Evolutionary conservation across 2,329 filamentous ascomycete genomes (phyloP).

Genomic region (Hortaea sp.): DNA sequence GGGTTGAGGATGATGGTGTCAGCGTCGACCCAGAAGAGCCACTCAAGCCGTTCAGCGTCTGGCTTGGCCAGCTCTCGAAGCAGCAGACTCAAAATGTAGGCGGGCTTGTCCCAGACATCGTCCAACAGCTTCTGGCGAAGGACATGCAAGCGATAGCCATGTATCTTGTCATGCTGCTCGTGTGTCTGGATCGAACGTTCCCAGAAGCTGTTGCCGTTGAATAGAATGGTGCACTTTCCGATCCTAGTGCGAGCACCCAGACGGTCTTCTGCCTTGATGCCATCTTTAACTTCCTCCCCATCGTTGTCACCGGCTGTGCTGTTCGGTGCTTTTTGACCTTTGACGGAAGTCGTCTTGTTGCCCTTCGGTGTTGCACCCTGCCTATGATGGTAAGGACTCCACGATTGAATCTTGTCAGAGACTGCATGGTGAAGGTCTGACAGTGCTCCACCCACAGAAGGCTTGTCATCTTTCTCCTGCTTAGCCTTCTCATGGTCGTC

Average conservation of each 20-base stretch:
- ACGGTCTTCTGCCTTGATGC: conserved; percentile 16
- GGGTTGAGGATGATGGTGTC: conserved; percentile 37
- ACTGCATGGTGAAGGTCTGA: conserved; percentile 24
- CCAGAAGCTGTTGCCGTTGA: conserved; percentile 30
- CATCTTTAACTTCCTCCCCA: conserved; percentile 17
- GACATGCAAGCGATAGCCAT: conserved; percentile 34
- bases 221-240: conserved; percentile 31
- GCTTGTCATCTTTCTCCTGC: conserved; percentile 1
- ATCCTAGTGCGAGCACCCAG: conserved; percentile 24
- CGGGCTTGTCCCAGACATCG: conserved; percentile 36
- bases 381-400: conserved; percentile 16
- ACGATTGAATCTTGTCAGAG: conserved; percentile 21
- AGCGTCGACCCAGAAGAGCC: conserved; percentile 36
- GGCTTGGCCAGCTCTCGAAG: conserved; percentile 30
- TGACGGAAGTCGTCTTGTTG: neutral
- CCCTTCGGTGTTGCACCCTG: neutral
- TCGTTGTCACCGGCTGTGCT: neutral
- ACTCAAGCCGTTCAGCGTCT: conserved; percentile 29
- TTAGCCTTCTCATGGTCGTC: conserved; percentile 5
- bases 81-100: conserved; percentile 33
- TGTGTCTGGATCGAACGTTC: conserved; percentile 33
- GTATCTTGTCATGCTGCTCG: conserved; percentile 29
- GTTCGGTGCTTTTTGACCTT: neutral
- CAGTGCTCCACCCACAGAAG: conserved; percentile 22
- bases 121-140: conserved; percentile 33